These are phyloP conservation scores for Tolypocladium guangdongense DNA, from an alignment of 2,329 filamentous ascomycete species.

Conservation along the genomic window DNA sequence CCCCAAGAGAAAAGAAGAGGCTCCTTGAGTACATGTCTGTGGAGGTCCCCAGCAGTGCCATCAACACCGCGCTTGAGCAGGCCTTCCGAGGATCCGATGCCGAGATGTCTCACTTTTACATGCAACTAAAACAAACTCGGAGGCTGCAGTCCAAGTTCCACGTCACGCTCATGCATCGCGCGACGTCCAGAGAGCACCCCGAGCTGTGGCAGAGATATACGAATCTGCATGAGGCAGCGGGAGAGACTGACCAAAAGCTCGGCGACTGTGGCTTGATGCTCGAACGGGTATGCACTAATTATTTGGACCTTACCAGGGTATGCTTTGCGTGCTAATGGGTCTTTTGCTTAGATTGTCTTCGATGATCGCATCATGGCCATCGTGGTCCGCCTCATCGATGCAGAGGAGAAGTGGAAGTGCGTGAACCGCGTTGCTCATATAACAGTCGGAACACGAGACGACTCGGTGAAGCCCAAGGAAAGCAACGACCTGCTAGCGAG, in stretches of 20 bases:
- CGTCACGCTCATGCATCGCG: slow-evolving; percentile 84
- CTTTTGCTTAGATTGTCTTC: slow-evolving; percentile 54
- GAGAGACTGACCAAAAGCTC: slow-evolving; percentile 26
- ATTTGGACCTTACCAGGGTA: background rate
- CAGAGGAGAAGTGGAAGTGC: slow-evolving; percentile 50
- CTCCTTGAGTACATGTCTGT: slow-evolving; percentile 47
- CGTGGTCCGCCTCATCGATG: slow-evolving; percentile 61
- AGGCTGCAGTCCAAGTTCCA: slow-evolving; percentile 83
- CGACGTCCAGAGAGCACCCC: slow-evolving; percentile 45
- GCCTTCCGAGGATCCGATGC: slow-evolving; percentile 49
- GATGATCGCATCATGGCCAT: slow-evolving; percentile 85
- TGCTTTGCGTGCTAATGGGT: background rate
- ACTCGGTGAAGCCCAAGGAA: slow-evolving; percentile 78
- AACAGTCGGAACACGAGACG: slow-evolving; percentile 72
- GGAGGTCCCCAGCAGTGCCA: slow-evolving; percentile 28
- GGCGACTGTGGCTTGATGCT: slow-evolving; percentile 54
- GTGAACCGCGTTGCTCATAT: slow-evolving; percentile 75
- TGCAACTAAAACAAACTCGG: slow-evolving; percentile 58
- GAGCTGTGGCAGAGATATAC: slow-evolving; percentile 68
- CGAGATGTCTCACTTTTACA: slow-evolving; percentile 50
- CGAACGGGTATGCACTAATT: slow-evolving; percentile 37
- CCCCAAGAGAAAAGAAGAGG: slow-evolving; percentile 29
- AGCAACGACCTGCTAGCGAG: slow-evolving; percentile 72
- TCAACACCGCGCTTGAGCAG: slow-evolving; percentile 50
- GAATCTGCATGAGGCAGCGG: slow-evolving; percentile 39